phyloP scores from a whole-genome alignment of 2,329 filamentous ascomycete genomes.

The Zymoseptoria crescenta region DNA sequence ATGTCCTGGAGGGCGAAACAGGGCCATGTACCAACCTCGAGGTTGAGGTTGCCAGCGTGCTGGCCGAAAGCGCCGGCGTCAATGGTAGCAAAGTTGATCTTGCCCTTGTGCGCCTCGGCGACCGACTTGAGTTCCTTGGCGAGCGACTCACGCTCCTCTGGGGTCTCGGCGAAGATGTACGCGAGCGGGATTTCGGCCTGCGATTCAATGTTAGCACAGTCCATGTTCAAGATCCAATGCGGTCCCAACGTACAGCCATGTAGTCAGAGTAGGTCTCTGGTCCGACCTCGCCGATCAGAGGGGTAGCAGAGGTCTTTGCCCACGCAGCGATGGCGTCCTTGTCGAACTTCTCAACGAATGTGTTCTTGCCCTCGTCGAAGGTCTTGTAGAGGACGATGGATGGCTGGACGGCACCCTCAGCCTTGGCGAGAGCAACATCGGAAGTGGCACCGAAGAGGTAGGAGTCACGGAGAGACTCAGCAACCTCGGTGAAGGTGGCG shows the following conservation, averaged over 20 bases:
- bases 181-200: conserved; percentile 80
- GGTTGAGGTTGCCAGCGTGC: conserved; percentile 93
- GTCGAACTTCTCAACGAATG: conserved; percentile 75
- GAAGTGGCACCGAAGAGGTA: conserved; percentile 87
- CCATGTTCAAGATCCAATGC: background rate
- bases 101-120: conserved; percentile 85
- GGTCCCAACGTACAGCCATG: conserved; percentile 58
- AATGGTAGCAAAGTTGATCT: conserved; percentile 96
- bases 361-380: conserved; percentile 91
- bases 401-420: conserved; percentile 80
- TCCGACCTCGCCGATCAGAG: conserved; percentile 89
- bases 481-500: conserved; percentile 71
- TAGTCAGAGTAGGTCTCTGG: conserved; percentile 94
- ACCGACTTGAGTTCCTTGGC: conserved; percentile 72
- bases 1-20: conserved; percentile 97
- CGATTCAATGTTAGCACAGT: conserved; percentile 1
- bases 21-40: conserved; percentile 90
- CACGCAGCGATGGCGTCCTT: conserved; percentile 73
- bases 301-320: conserved; percentile 75
- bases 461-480: conserved; percentile 71
- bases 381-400: conserved; percentile 92
- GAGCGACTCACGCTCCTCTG: conserved; percentile 78
- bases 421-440: conserved; percentile 76
- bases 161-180: conserved; percentile 93
- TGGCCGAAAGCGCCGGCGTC: conserved; percentile 91